Percentiles rank a stretch among this genome's conserved stretches.
phyloP scores from a whole-genome alignment of 352 stramenopile genomes.

The Aphanomyces astaci region DNA sequence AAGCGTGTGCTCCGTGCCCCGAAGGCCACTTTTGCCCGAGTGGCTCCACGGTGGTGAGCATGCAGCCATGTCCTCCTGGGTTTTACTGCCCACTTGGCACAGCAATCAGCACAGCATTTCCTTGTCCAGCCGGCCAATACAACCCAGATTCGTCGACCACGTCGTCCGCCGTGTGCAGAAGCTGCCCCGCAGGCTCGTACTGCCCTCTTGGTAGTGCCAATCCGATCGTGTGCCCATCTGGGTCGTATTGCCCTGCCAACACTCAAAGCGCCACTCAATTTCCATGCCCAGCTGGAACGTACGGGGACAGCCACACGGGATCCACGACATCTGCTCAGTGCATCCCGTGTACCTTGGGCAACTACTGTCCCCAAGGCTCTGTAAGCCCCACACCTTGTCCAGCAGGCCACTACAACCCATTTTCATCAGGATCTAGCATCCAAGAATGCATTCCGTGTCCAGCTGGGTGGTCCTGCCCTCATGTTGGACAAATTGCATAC shows the following conservation, averaged over 20 bases:
- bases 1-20: constrained; percentile 65
- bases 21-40: constrained; percentile 75
- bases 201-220: constrained; percentile 43
- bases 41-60: constrained; percentile 53
- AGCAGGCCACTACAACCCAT: constrained; percentile 67
- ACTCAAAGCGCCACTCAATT: constrained; percentile 59
- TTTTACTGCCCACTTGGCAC: constrained; percentile 69
- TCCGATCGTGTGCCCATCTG: constrained; percentile 52
- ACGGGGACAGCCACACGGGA: constrained; percentile 52
- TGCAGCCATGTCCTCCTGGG: constrained; percentile 49
- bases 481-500: constrained; percentile 51
- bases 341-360: constrained; percentile 47
- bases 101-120: constrained; percentile 51
- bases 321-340: constrained; percentile 46
- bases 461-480: constrained; percentile 62
- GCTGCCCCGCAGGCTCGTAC: constrained; percentile 57
- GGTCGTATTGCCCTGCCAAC: constrained; percentile 75
- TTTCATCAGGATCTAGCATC: constrained; percentile 33
- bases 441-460: constrained; percentile 65
- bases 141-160: constrained; percentile 48
- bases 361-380: constrained; percentile 77
- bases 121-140: constrained; percentile 83
- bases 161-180: constrained; percentile 40
- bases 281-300: constrained; percentile 83
- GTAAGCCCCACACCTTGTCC: constrained; percentile 57